Evolutionary conservation across 805 yeast genomes (phyloP).

Genomic region (Saccharomycopsis sp.): DNA sequence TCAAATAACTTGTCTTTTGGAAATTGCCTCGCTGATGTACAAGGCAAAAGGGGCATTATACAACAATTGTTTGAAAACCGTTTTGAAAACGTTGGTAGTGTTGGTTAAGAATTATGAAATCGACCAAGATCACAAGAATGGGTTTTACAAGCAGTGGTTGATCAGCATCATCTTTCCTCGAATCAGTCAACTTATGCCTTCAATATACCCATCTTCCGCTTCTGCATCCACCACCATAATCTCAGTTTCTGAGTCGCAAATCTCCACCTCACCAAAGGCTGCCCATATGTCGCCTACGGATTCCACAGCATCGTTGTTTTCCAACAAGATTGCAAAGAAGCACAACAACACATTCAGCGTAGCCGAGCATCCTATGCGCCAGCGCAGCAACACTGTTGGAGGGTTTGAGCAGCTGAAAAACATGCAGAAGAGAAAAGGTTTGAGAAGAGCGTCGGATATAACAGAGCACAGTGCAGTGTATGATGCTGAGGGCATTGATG

Average conservation of each 20-base stretch:
- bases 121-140: too few relatives aligned
- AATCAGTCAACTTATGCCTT: neutral
- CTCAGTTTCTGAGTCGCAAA: neutral
- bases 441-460: neutral
- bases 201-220: neutral
- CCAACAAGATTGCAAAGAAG: neutral
- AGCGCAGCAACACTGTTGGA: conserved; percentile 6
- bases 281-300: neutral
- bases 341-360: neutral
- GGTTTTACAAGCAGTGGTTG: too few relatives aligned
- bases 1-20: conserved; percentile 1
- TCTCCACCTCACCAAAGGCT: neutral
- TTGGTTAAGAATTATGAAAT: conserved; percentile 15
- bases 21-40: conserved; percentile 1
- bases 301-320: neutral
- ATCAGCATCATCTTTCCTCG: too few relatives aligned
- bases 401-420: neutral
- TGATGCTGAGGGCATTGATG: neutral
- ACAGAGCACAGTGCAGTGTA: neutral
- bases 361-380: conserved; percentile 3
- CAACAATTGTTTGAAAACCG: conserved; percentile 20
- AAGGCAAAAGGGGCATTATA: conserved; percentile 1
- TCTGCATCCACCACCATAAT: neutral
- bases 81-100: neutral
- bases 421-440: neutral